phyloP scores from a whole-genome alignment of 1,284 basidiomycete genomes.

The Ceratobasidium sp. region DNA sequence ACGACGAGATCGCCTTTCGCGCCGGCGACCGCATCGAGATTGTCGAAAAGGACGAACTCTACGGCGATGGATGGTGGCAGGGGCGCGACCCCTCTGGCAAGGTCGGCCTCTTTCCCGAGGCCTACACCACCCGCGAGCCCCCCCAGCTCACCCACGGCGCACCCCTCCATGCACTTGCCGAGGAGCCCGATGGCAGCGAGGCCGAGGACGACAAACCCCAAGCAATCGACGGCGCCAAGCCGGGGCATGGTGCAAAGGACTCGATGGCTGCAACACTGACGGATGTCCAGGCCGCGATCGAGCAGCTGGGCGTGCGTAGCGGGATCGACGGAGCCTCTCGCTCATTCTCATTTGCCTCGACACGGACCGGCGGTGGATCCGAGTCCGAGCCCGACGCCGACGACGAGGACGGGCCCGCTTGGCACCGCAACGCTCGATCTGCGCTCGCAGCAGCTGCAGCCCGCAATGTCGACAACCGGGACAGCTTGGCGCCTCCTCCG shows the following conservation, averaged over 20 bases:
- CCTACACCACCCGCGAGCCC: slow-evolving; percentile 76
- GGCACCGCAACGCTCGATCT: slow-evolving; percentile 69
- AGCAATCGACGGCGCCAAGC: slow-evolving; percentile 6
- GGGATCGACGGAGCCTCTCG: slow-evolving; percentile 64
- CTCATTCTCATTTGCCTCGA: slow-evolving; percentile 73
- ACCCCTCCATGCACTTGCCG: slow-evolving; percentile 40
- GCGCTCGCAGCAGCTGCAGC: slow-evolving; percentile 61
- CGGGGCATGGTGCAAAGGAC: slow-evolving; percentile 49
- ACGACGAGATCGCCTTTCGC: slow-evolving; percentile 89
- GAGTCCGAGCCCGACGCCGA: slow-evolving; percentile 64
- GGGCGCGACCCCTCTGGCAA: slow-evolving; percentile 85
- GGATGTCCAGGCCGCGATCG: slow-evolving; percentile 86
- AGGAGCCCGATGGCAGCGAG: slow-evolving; percentile 41
- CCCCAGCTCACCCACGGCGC: slow-evolving; percentile 47
- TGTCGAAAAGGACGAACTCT: slow-evolving; percentile 92
- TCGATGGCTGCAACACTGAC: slow-evolving; percentile 84
- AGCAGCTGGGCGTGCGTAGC: slow-evolving; percentile 63
- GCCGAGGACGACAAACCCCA: slow-evolving; percentile 48
- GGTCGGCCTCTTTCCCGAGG: slow-evolving; percentile 89
- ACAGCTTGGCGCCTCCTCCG: slow-evolving; percentile 51
- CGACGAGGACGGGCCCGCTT: slow-evolving; percentile 56
- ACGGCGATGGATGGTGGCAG: slow-evolving; percentile 99
- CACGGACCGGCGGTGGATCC: slow-evolving; percentile 63
- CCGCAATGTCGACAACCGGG: slow-evolving; percentile 4
- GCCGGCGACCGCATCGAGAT: slow-evolving; percentile 90